Conservation (phyloP, 345 rosid species). For the Heritiera littoralis region DNA sequence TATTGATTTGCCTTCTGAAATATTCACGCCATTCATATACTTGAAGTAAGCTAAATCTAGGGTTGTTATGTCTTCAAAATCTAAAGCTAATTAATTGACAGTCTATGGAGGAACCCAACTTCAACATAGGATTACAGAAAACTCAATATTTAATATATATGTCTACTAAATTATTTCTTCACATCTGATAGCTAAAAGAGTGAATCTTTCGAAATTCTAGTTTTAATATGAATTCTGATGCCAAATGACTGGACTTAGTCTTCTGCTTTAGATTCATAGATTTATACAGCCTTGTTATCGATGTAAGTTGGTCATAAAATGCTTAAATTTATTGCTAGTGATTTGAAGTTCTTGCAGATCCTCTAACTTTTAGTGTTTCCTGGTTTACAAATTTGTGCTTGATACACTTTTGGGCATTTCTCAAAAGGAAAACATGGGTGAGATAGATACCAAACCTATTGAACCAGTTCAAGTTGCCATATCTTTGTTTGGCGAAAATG, state of each 20-base stretch:
- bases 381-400: background rate
- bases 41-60: background rate
- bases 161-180: background rate
- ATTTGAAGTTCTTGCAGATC: background rate
- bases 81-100: no score
- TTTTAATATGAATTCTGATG: background rate
- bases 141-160: background rate
- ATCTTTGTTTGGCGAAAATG: conserved; percentile 38
- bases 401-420: conserved; percentile 4
- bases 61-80: background rate
- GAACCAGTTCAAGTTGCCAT: conserved; percentile 56
- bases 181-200: background rate
- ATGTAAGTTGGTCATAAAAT: background rate
- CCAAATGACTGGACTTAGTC: background rate
- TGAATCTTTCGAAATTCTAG: background rate
- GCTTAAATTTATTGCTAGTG: background rate
- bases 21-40: background rate
- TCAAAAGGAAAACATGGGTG: conserved; percentile 39
- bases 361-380: background rate
- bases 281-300: background rate
- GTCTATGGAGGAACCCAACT: no score
- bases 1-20: background rate
- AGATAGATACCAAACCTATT: conserved; percentile 54
- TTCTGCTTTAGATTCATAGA: background rate
- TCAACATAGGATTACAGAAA: no score